Conservation (phyloP, 2,329 filamentous ascomycete genomes). For the Fusarium sp. region DNA sequence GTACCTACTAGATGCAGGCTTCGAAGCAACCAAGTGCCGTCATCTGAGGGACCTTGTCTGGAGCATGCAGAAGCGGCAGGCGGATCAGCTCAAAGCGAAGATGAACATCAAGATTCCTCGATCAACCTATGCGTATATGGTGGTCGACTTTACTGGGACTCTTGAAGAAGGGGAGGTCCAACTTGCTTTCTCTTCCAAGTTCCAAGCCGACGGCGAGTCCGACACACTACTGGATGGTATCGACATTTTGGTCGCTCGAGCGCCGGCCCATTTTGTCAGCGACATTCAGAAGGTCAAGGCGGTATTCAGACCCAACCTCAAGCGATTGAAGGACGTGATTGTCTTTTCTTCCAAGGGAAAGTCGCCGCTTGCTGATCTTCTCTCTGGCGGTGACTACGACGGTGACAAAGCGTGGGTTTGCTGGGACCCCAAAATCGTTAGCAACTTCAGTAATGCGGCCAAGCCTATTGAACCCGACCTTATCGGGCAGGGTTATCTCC, state of each 20-base stretch:
- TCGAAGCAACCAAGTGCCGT: constrained; percentile 60
- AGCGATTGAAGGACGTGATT: constrained; percentile 80
- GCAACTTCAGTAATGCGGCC: constrained; percentile 73
- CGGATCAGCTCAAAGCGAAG: constrained; percentile 63
- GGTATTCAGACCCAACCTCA: constrained; percentile 69
- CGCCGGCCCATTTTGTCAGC: constrained; percentile 75
- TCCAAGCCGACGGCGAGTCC: constrained; percentile 64
- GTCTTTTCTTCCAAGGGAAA: constrained; percentile 77
- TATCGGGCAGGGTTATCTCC: constrained; percentile 59
- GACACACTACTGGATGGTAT: constrained; percentile 66
- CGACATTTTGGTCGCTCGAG: constrained; percentile 75
- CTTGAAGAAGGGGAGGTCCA: constrained; percentile 76
- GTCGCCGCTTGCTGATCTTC: constrained; percentile 72
- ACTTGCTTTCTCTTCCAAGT: constrained; percentile 75
- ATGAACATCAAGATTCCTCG: constrained; percentile 70
- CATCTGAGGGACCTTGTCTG: constrained; percentile 63
- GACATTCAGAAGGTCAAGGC: constrained; percentile 78
- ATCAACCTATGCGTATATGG: constrained; percentile 74
- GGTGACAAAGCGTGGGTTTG: constrained; percentile 84
- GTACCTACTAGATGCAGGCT: constrained; percentile 70
- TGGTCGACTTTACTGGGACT: constrained; percentile 72
- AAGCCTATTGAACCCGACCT: constrained; percentile 54
- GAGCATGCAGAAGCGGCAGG: constrained; percentile 62
- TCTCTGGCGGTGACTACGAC: constrained; percentile 86
- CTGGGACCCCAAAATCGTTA: constrained; percentile 75